Conservation (phyloP, 768 basidiomycete genomes). For the Calocybe cyanea region DNA sequence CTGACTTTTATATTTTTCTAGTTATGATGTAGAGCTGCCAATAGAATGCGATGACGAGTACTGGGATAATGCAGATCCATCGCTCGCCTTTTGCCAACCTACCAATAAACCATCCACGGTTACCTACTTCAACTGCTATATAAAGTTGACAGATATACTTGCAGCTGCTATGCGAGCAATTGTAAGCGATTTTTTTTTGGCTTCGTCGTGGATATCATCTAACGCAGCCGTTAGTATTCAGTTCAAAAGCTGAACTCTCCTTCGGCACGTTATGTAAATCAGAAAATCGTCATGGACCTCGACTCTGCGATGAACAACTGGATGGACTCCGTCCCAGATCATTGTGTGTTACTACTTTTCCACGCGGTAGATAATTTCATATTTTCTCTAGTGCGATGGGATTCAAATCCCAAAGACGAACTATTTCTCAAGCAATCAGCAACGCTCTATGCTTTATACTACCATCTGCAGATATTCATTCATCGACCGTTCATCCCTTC, state of each 20-base stretch:
- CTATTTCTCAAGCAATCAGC: constrained; percentile 57
- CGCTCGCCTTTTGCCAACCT: constrained; percentile 61
- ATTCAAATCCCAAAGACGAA: constrained; percentile 31
- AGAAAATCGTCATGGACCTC: constrained; percentile 64
- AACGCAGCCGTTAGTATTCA: constrained; percentile 50
- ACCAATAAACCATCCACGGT: constrained; percentile 49
- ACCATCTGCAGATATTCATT: constrained; percentile 61
- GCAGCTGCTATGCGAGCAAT: constrained; percentile 58
- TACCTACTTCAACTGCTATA: constrained; percentile 50
- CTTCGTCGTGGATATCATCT: not conserved
- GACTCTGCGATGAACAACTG: constrained; percentile 78
- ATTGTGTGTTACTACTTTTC: constrained; percentile 38
- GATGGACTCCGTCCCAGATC: constrained; percentile 66
- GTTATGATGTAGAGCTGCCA: constrained; percentile 69
- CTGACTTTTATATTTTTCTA: constrained; percentile 21
- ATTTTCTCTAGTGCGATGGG: constrained; percentile 37
- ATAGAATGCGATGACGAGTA: constrained; percentile 67
- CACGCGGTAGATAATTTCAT: constrained; percentile 26
- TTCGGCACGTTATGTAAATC: constrained; percentile 51
- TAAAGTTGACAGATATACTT: constrained; percentile 58
- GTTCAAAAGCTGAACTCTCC: constrained; percentile 57
- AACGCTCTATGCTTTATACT: constrained; percentile 42
- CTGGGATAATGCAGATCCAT: constrained; percentile 53
- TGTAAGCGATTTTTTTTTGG: constrained; percentile 30
- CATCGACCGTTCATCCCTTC: constrained; percentile 80